phyloP scores from a whole-genome alignment of 2,329 filamentous ascomycete genomes.

The Fusarium sp. region DNA sequence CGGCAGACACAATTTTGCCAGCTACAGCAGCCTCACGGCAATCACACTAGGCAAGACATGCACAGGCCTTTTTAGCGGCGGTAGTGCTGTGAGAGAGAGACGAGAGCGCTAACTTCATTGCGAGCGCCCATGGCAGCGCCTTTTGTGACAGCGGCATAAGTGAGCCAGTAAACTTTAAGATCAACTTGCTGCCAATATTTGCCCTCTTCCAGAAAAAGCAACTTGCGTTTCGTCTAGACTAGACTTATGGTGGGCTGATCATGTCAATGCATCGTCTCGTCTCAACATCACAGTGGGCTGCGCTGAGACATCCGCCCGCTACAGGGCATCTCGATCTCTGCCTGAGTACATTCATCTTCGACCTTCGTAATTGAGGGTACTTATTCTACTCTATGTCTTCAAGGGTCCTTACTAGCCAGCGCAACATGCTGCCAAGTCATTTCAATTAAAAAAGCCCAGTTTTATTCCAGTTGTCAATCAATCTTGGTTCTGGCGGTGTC shows the following conservation, averaged over 20 bases:
- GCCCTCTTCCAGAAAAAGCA: neutral
- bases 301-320: neutral
- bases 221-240: neutral
- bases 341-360: neutral
- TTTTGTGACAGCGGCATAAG: neutral
- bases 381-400: no score
- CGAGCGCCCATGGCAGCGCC: neutral
- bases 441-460: neutral
- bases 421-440: neutral
- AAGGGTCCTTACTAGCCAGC: neutral
- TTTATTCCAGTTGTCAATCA: neutral
- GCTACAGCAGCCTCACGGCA: neutral
- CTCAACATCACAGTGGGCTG: no score
- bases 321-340: neutral
- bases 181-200: neutral
- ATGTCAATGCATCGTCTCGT: neutral
- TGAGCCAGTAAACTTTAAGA: neutral
- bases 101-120: neutral
- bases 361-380: neutral
- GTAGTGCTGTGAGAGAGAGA: neutral
- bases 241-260: neutral
- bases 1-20: neutral
- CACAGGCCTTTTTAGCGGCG: neutral
- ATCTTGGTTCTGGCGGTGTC: neutral
- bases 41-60: neutral